A percentile compares a stretch with the other conserved stretches of the same genome.
These are phyloP conservation scores for Paramyrothecium roridum DNA, from an alignment of 2,329 filamentous ascomycete genomes.

Conservation along the genomic window DNA sequence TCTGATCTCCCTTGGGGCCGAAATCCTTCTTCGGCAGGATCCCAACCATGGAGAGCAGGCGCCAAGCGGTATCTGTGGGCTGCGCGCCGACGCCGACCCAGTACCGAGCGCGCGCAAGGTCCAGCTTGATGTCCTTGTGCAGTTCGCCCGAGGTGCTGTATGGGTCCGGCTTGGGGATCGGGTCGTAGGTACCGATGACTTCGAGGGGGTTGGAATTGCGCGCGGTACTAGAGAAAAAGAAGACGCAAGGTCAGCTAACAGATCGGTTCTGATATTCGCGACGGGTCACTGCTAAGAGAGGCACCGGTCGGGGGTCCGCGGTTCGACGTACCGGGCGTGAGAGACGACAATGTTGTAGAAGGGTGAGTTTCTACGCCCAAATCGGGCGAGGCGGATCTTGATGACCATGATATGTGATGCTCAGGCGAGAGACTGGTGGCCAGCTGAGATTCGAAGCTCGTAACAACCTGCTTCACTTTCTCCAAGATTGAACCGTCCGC, in stretches of 20 bases:
- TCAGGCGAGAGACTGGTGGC: neutral
- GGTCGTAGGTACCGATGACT: slow-evolving; percentile 80
- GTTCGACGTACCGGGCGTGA: slow-evolving; percentile 70
- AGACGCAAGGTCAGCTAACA: neutral
- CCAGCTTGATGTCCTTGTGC: slow-evolving; percentile 90
- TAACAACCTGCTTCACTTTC: neutral
- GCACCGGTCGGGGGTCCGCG: no score
- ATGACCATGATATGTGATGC: slow-evolving; percentile 67
- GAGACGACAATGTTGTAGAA: slow-evolving; percentile 98
- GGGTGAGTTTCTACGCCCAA: slow-evolving; percentile 82
- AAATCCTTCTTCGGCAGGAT: slow-evolving; percentile 35
- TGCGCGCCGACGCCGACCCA: slow-evolving; percentile 97
- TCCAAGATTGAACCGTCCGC: slow-evolving; percentile 3
- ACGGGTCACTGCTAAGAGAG: no score
- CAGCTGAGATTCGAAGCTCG: neutral
- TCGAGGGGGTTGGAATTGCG: slow-evolving; percentile 87
- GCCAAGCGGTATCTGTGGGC: slow-evolving; percentile 86
- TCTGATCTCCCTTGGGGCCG: slow-evolving; percentile 22
- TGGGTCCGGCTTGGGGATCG: slow-evolving; percentile 59
- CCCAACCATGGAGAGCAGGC: slow-evolving; percentile 74
- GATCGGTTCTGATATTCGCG: no score
- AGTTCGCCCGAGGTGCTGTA: slow-evolving; percentile 62
- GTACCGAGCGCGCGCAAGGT: slow-evolving; percentile 78
- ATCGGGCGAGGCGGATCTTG: slow-evolving; percentile 89
- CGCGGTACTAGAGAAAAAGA: slow-evolving; percentile 61